Conservation (phyloP, 2,329 filamentous ascomycete species). For the Ascochyta pisi region DNA sequence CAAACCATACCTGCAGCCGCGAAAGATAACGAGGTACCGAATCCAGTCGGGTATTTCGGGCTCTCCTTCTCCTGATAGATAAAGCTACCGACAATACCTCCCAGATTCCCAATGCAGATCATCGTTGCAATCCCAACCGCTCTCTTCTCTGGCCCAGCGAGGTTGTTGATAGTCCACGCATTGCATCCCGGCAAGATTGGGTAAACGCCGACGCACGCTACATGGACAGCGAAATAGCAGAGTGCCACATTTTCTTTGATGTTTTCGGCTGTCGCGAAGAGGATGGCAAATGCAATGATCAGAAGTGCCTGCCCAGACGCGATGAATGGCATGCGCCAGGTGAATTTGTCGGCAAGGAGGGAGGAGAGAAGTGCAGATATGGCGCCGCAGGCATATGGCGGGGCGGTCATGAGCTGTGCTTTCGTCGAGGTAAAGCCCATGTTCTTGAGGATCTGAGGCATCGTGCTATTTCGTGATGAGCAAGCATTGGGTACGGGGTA, state of each 20-base stretch:
- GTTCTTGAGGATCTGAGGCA: slow-evolving; percentile 22
- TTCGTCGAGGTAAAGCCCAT: slow-evolving; percentile 35
- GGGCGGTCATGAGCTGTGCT: slow-evolving; percentile 35
- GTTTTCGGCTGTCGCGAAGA: slow-evolving; percentile 48
- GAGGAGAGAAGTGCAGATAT: slow-evolving; percentile 27
- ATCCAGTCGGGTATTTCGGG: slow-evolving; percentile 44
- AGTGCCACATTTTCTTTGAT: slow-evolving; percentile 51
- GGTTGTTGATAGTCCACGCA: slow-evolving; percentile 37
- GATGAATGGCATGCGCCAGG: slow-evolving; percentile 34
- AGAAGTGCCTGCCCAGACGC: slow-evolving; percentile 27
- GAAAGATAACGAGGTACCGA: slow-evolving; percentile 40
- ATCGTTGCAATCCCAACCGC: slow-evolving; percentile 36
- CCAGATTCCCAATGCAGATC: slow-evolving; percentile 34
- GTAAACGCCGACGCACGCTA: slow-evolving; percentile 49
- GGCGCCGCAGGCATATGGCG: slow-evolving; percentile 32
- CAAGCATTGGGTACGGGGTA: not conserved
- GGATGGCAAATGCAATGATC: slow-evolving; percentile 52
- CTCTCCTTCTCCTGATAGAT: slow-evolving; percentile 43
- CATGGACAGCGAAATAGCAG: slow-evolving; percentile 54
- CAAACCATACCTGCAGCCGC: slow-evolving; percentile 26
- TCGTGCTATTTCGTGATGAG: not conserved
- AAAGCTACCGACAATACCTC: slow-evolving; percentile 38
- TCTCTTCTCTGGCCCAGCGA: slow-evolving; percentile 32
- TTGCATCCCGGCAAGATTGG: slow-evolving; percentile 31
- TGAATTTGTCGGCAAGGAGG: slow-evolving; percentile 26